phyloP scores from a whole-genome alignment of 2,329 filamentous ascomycete species.

The Leptosphaerulina australis region DNA sequence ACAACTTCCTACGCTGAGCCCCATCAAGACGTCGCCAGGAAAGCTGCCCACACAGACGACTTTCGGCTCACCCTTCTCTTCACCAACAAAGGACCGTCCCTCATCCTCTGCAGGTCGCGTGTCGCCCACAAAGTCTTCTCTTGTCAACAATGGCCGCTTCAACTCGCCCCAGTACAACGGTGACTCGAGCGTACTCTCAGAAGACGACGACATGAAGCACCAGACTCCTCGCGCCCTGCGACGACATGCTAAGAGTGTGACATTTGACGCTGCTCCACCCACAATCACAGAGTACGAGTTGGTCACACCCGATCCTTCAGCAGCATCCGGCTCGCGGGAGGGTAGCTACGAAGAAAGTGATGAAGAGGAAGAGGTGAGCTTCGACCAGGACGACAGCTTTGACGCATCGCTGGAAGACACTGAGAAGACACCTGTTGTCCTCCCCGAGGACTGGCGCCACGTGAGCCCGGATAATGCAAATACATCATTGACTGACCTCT shows the following conservation, averaged over 20 bases:
- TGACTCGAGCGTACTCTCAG: conserved; percentile 45
- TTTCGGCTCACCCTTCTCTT: conserved; percentile 31
- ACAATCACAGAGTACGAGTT: conserved; percentile 98
- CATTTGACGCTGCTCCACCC: conserved; percentile 90
- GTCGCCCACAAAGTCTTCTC: conserved; percentile 88
- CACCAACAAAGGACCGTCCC: conserved; percentile 33
- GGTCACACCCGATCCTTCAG: conserved; percentile 92
- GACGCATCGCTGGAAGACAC: conserved; percentile 94
- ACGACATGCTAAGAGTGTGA: conserved; percentile 94
- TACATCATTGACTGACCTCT: conserved; percentile 58
- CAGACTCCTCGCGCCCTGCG: conserved; percentile 72
- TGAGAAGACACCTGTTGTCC: conserved; percentile 96
- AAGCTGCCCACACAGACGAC: conserved; percentile 66
- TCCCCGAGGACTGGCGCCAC: conserved; percentile 92
- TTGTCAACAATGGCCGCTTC: conserved; percentile 69
- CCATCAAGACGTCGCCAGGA: conserved; percentile 57
- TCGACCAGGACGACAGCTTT: conserved; percentile 82
- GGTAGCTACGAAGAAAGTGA: conserved; percentile 80
- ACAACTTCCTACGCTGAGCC: conserved; percentile 63
- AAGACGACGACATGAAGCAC: conserved; percentile 61
- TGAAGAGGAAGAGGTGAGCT: conserved; percentile 74
- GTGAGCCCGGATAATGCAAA: conserved; percentile 71
- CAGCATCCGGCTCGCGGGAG: conserved; percentile 87
- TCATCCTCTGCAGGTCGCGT: conserved; percentile 53
- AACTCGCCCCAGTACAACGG: conserved; percentile 52